Evolutionary conservation across 2,329 filamentous ascomycete species (phyloP), one percentile per base, ranked within the genome.

Genomic region (Penicillium olsonii): DNA sequence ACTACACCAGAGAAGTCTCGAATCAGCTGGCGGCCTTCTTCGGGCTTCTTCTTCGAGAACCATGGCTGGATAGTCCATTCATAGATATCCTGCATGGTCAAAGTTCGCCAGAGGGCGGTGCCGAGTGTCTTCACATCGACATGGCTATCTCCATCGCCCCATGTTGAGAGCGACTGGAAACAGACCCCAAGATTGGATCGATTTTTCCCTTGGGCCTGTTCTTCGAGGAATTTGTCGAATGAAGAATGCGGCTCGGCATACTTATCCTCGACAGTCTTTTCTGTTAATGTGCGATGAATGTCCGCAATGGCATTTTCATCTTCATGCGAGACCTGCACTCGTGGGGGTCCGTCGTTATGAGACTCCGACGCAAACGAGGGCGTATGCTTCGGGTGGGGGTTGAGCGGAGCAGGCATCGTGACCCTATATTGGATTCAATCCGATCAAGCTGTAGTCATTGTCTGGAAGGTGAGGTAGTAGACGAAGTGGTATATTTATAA

Each of bases 171-270:
- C 52, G 87, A 78, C 67, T 85, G 87, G 73, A 85, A 91, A 5
- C 88, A 75, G 2, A 91, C 84, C 2, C 88, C 87, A 4, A 91
- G 81, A 60, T 84, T 87, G 67, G 90, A 89, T 8, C 82, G 78
- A 0, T 85, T 86, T 38, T 73, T 74, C 6, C 81, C 63, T 43
- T 88, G 85, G 58, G 87, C 83, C 2, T 87, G 87, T 57, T 87
- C 82, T 27, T 82, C 81, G 68, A 90, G 83, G 62, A 90, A 90
- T 15, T 81, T 73, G 37, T 81, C 81, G 8, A 90, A 78, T 27
- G 85, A 78, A 45, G 89, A 89, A 11, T 83, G 84, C 1, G 66
- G 67, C 37, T 69, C 67, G 5, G 65, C 27, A 46, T 68, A 67
- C 14, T 48, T 40, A 12, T 43, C 27, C 15, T 26, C 24, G 4